Conservation (phyloP, 2,329 filamentous ascomycete species). For the Ophiocordyceps camponoti-rufipedis region DNA sequence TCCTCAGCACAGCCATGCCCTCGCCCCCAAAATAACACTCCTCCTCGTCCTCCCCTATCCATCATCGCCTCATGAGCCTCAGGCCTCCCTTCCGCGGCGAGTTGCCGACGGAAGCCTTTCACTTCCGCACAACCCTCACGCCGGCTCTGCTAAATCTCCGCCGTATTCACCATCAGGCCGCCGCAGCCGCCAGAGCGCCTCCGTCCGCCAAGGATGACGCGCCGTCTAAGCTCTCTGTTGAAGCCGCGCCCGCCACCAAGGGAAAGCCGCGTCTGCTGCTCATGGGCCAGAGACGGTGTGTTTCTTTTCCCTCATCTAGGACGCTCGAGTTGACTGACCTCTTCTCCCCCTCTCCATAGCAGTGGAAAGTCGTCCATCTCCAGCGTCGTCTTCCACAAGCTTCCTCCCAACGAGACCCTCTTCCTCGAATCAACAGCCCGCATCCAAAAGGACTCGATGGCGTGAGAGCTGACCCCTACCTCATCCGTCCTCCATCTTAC, state of each 20-base stretch:
- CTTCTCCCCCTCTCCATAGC: slow-evolving; percentile 25
- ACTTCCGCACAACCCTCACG: slow-evolving; percentile 23
- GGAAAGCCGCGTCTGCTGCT: slow-evolving; percentile 72
- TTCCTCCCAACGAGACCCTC: slow-evolving; percentile 85
- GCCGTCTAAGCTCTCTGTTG: background rate
- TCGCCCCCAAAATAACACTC: background rate
- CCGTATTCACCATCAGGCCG: slow-evolving; percentile 44
- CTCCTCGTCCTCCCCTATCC: background rate
- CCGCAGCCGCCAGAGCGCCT: slow-evolving; percentile 24
- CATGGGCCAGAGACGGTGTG: slow-evolving; percentile 88
- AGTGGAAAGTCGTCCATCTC: slow-evolving; percentile 97
- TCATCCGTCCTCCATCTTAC: background rate
- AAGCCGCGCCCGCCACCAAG: slow-evolving; percentile 25
- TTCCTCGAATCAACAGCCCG: slow-evolving; percentile 90
- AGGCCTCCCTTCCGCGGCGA: slow-evolving; percentile 12
- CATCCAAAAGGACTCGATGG: slow-evolving; percentile 88
- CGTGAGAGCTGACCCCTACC: slow-evolving; percentile 38
- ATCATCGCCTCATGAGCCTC: slow-evolving; percentile 11
- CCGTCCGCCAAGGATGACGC: slow-evolving; percentile 14
- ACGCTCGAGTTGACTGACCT: background rate
- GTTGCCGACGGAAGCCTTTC: slow-evolving; percentile 10
- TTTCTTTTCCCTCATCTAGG: background rate
- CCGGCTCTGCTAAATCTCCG: slow-evolving; percentile 44
- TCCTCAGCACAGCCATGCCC: no score
- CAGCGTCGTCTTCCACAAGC: slow-evolving; percentile 97